Base-by-base conservation (phyloP, 495 filamentous ascomycete species). In the Daldinia loculata region DNA sequence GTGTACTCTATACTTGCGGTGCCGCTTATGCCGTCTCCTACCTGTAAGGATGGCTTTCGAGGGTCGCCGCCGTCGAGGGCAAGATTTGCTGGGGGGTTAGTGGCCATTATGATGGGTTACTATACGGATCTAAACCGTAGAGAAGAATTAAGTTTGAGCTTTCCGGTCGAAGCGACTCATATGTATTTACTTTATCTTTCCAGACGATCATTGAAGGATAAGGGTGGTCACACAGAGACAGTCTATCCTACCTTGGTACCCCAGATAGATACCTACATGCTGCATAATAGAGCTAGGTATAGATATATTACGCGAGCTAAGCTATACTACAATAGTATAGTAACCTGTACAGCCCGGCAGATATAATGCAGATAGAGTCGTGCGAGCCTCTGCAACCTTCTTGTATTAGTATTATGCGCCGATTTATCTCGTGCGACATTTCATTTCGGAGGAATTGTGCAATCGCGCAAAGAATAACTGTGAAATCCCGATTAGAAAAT, bases 51-150 rank as follows among this genome's bases (percentile, higher is more conserved):
- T 11, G 38, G 11, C 19, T 51, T 64, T 51, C 55, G 64, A 56
- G 64, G 60, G 26, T 61, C 70, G 15, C 64, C 65, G 56, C 61
- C 61, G 30, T 65, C 70, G 27, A 68, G 65, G 39, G 61, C 64
- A 24, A 72, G 61, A 48, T 68, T 72, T 22, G 61, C 65, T 56
- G 56, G 56, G 30, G 70, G 50, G n/a, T 67, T 45, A 38, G 60
- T 32, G 7, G 69, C 39, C 69, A 72, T 72, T 30, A 17, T 50
- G 19, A 53, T n/a, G 6, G 19, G 56, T 26, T 4, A 41, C 52
- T 7, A 19, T 43, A 17, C 14, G 26, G 17, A 41, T 32, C 14
- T 19, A 15, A 15, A 24, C 11, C 11, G 26, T 22, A 34, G 14
- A 43, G 36, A 9, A 39, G 55, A 57, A 57, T 15, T 32, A 14